Conservation (phyloP, 2,329 filamentous ascomycete species). For the Berkeleyomyces basicola region DNA sequence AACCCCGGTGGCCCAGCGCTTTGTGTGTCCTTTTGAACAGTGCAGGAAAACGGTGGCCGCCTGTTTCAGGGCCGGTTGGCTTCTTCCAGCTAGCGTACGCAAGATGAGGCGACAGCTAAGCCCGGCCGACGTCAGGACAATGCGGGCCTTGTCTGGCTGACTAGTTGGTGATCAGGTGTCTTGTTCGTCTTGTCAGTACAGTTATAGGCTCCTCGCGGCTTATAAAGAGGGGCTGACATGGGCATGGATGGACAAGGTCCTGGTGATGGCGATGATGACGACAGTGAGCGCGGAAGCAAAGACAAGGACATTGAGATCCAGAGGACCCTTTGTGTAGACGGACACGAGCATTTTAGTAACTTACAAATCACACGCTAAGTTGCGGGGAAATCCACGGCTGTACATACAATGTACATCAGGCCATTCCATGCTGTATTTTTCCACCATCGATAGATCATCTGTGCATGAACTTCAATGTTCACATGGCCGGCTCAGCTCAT, state of each 20-base stretch:
- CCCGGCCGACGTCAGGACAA: too few species aligned
- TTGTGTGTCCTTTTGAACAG: neutral
- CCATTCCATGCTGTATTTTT: neutral
- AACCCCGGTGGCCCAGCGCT: neutral
- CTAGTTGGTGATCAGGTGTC: too few species aligned
- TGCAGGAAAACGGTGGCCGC: neutral
- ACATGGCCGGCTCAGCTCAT: neutral
- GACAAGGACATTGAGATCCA: neutral
- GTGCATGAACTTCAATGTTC: too few species aligned
- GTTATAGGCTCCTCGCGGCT: too few species aligned
- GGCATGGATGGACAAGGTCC: too few species aligned
- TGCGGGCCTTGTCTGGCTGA: too few species aligned
- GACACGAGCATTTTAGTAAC: neutral
- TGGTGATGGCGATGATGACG: too few species aligned
- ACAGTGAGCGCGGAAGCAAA: neutral
- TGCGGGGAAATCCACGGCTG: neutral
- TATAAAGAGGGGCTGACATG: too few species aligned
- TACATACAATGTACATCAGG: neutral
- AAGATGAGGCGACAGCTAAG: too few species aligned
- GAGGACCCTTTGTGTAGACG: too few species aligned
- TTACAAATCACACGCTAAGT: neutral
- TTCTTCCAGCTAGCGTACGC: too few species aligned
- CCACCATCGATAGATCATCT: neutral
- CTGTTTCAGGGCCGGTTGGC: conserved; percentile 4
- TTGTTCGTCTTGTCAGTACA: too few species aligned